Conservation (phyloP, 208 protist genomes). For the Acanthamoeba sp. region DNA sequence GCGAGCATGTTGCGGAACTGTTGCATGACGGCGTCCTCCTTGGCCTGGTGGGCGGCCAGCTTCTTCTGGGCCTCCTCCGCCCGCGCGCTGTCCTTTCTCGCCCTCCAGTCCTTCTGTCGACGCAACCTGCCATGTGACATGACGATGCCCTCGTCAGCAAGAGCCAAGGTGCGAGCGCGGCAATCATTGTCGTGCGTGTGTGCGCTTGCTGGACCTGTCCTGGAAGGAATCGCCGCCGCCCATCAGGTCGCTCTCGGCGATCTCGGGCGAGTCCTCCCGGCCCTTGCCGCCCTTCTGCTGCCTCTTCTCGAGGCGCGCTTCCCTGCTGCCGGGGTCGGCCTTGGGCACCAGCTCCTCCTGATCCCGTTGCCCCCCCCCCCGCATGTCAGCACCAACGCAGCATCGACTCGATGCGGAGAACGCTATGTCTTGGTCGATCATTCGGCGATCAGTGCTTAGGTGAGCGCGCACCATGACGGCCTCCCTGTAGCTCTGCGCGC, state of each 20-base stretch:
- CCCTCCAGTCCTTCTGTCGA: neutral
- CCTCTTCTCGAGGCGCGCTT: slow-evolving; percentile 4
- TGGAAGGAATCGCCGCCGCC: slow-evolving; percentile 32
- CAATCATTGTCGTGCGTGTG: no score
- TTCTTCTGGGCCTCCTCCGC: neutral
- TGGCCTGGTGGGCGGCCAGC: slow-evolving; percentile 1
- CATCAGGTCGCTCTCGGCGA: slow-evolving; percentile 4
- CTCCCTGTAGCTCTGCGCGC: neutral
- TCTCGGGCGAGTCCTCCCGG: slow-evolving; percentile 22
- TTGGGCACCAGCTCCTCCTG: slow-evolving; percentile 55
- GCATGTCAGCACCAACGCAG: neutral
- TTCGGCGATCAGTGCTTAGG: no score
- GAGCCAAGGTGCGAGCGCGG: neutral
- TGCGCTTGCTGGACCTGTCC: neutral
- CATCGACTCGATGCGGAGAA: no score
- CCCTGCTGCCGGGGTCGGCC: slow-evolving; percentile 26
- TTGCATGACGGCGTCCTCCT: slow-evolving; percentile 26
- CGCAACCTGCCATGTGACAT: neutral
- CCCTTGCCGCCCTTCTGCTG: slow-evolving; percentile 20
- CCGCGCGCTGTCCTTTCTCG: neutral
- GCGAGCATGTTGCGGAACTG: slow-evolving; percentile 26
- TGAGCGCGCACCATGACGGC: neutral
- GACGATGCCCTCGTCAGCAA: no score
- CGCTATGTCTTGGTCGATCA: no score
- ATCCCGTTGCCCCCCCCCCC: no score